Evolutionary conservation across 371 early-diverging fungal genomes (phyloP), one percentile per base, ranked within the genome.

Genomic region (Lichtheimia hyalospora): DNA sequence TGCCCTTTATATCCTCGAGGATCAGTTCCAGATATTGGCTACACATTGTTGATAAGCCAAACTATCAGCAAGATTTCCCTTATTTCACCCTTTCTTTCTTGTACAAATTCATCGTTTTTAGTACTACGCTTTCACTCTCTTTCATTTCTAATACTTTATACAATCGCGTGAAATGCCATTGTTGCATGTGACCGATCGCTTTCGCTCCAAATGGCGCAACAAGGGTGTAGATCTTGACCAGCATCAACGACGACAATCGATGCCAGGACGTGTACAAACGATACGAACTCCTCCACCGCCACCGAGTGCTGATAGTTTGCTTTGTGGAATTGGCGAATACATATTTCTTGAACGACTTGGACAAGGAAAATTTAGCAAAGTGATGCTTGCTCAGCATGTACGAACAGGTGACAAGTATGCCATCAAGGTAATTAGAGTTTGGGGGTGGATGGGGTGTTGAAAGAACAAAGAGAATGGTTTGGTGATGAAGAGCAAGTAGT

Each of bases 361-460:
- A 15, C 89, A 86, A 55, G 96, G 96, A 27, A 93, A 92, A 60
- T 94, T 93, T 62, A 90, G 92, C 61, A 83, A 89, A 56, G 97
- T 96, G 20, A 90, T 94, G 68, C 81, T 94, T 15, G 94, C 90
- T 2, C 76, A 84, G 24, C 91, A 94, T 71, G 87, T 84, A 63
- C 60, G 86, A 57, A 93, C 90, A 15, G 73, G 71, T 5, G 69
- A 81, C 24, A 68, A 83, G 63, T 75, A 75, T 60, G 87, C 87
- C 18, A 67, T 87, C 54, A 85, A 85, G 69, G 74, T 73, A 60
- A 23, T 25, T 18, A 25, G 39, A 16, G 34, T 16, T 13, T 2
- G 10, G 14, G 21, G 25, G 3, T 5, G 41, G 16, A 49, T 27
- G 51, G 10, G 10, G 2, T 34, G 34, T 34, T 34, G 34, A 34